phyloP scores from a whole-genome alignment of 2,329 filamentous ascomycete species.

The Arthrobotrys entomopaga region DNA sequence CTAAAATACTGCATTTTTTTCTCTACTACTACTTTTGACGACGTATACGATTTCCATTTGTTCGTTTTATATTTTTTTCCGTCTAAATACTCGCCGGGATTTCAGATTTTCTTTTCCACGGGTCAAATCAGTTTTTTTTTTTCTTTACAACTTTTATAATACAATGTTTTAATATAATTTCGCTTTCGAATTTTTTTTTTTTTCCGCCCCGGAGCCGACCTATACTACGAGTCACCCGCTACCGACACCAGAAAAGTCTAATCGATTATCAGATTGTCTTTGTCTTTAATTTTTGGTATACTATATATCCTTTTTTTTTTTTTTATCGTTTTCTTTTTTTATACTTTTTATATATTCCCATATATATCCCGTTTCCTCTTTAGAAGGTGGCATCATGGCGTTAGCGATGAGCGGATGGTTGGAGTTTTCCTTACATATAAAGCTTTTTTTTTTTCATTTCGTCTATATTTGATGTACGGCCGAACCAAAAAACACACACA shows the following conservation, averaged over 20 bases:
- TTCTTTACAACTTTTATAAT: constrained; percentile 7
- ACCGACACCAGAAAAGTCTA: neutral
- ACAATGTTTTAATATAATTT: too few relatives aligned
- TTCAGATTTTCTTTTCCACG: neutral
- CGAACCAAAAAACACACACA: constrained; percentile 42
- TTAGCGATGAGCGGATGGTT: constrained; percentile 56
- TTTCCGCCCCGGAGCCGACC: neutral
- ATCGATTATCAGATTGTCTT: constrained; percentile 51
- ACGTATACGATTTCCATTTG: constrained; percentile 49
- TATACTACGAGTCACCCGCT: neutral
- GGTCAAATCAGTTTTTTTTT: constrained; percentile 6
- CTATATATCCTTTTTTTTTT: neutral
- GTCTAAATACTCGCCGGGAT: constrained; percentile 1
- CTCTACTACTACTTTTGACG: constrained; percentile 9
- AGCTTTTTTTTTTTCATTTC: constrained; percentile 35
- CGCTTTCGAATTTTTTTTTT: constrained; percentile 4
- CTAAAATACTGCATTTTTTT: constrained; percentile 19
- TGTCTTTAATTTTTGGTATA: constrained; percentile 4
- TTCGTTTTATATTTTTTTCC: neutral
- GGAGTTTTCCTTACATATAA: constrained; percentile 53
- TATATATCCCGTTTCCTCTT: constrained; percentile 18
- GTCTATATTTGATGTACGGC: constrained; percentile 42
- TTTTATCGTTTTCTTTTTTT: constrained; percentile 26
- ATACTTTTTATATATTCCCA: too few relatives aligned
- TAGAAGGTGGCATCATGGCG: constrained; percentile 55